Evolutionary conservation across 306 rosid genomes (phyloP), one percentile per base, ranked within the genome.

Genomic region (Cicer judaicum): DNA sequence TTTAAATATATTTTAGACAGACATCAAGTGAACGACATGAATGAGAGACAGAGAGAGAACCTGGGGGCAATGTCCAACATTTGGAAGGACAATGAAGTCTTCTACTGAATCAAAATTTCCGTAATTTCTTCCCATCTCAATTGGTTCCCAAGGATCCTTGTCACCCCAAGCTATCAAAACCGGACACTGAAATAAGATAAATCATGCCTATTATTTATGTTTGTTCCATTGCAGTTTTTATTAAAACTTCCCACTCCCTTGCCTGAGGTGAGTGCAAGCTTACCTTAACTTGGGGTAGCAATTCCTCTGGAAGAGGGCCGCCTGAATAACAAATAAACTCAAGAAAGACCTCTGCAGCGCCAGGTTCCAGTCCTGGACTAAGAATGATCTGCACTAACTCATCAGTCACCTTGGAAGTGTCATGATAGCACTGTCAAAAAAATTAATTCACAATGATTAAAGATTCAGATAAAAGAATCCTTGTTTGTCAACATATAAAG

Each of bases 41-140:
- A 29, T 29, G 36, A 53, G 55, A 16, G 5, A 21, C 9, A 43
- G 49, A 73, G 65, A 70, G 24, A 66, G 68, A 81, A 93, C 98
- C 98, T 93, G 97, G 62, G 98, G 98, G 85, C 98, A 93, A 67
- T 93, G 98, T n/a, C 98, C 97, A 79, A 89, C 97, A 77, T 89
- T 86, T 50, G 97, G 96, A 68, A 91, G 88, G 79, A 87, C 92
- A 71, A 93, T 62, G 14, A 91, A 93, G 78, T 88, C 96, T 87
- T 93, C 94, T 8, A 93, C 98, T 68, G 94, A 83, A 73, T 87
- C 90, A 68, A 91, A 91, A 46, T 82, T 84, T 67, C 65, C 14
- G 29, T 74, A 93, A 70, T 75, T 84, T 82, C 91, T 75, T 80
- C 98, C 98, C 67, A 89, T 84, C 60, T 91, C 92, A 49, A 93